Conservation (phyloP, 2,329 filamentous ascomycete genomes). For the Colletotrichum spaethianum region DNA sequence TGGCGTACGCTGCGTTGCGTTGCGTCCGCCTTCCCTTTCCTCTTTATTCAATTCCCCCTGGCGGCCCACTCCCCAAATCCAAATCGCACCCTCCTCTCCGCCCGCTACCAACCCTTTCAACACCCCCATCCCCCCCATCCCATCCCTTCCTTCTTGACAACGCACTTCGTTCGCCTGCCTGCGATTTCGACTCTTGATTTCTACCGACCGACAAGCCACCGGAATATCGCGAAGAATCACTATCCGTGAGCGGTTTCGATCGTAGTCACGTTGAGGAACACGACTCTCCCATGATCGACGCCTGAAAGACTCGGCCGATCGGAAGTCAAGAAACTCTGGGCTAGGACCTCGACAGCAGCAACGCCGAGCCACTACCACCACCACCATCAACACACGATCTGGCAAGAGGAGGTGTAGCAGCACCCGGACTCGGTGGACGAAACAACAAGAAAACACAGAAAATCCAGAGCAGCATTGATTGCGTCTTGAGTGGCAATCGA, state of each 20-base stretch:
- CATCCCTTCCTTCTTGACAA: conserved; percentile 36
- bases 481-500: conserved; percentile 14
- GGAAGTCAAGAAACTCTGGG: conserved; percentile 11
- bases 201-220: conserved; percentile 26
- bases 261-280: conserved; percentile 8
- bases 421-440: conserved; percentile 4
- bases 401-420: not conserved
- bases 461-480: not conserved
- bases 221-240: conserved; percentile 1
- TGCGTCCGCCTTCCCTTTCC: not conserved
- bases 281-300: conserved; percentile 8
- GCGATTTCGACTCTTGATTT: conserved; percentile 38
- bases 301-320: conserved; percentile 10
- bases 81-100: conserved; percentile 39
- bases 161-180: conserved; percentile 34
- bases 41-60: conserved; percentile 33
- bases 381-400: not conserved
- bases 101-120: conserved; percentile 42
- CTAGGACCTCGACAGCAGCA: conserved; percentile 21
- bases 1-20: conserved; percentile 21
- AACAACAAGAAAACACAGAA: not conserved
- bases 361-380: conserved; percentile 17
- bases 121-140: conserved; percentile 41
- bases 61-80: conserved; percentile 34
- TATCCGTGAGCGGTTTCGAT: conserved; percentile 16